Percentiles rank a stretch among this genome's conserved stretches.
phyloP scores from a whole-genome alignment of 2,329 filamentous ascomycete genomes.

The Talaromyces rugulosus region DNA sequence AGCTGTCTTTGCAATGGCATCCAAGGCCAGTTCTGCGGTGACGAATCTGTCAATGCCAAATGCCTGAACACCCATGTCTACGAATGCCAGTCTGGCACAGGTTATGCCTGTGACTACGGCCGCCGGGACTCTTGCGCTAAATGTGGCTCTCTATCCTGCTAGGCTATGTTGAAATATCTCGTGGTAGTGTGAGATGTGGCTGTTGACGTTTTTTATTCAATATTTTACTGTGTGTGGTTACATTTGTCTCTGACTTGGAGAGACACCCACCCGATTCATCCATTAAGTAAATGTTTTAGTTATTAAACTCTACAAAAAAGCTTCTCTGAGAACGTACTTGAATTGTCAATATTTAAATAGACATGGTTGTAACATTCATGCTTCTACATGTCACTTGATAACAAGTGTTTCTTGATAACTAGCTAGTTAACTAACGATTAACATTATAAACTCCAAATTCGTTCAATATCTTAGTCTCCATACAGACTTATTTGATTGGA shows the following conservation, averaged over 20 bases:
- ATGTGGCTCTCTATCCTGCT: conserved; percentile 17
- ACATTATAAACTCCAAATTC: no score
- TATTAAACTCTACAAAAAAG: background rate
- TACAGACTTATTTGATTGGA: no score
- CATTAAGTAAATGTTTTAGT: background rate
- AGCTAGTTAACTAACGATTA: no score
- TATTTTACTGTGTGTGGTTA: background rate
- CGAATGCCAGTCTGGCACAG: conserved; percentile 13
- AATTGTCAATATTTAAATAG: background rate
- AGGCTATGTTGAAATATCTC: background rate
- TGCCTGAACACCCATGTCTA: conserved; percentile 17
- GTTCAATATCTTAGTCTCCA: no score
- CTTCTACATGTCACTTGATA: background rate
- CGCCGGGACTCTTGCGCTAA: conserved; percentile 11
- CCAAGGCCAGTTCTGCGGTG: conserved; percentile 18
- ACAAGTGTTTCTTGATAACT: background rate
- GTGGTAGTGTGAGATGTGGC: background rate
- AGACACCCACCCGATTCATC: background rate
- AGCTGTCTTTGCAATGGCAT: conserved; percentile 14
- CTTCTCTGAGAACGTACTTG: background rate
- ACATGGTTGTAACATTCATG: background rate
- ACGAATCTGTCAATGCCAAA: conserved; percentile 14
- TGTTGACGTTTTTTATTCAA: background rate
- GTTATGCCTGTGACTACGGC: conserved; percentile 18
- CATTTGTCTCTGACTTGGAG: background rate